Base-by-base conservation (phyloP, 129 eudicot genomes). In the Lactuca saligna region DNA sequence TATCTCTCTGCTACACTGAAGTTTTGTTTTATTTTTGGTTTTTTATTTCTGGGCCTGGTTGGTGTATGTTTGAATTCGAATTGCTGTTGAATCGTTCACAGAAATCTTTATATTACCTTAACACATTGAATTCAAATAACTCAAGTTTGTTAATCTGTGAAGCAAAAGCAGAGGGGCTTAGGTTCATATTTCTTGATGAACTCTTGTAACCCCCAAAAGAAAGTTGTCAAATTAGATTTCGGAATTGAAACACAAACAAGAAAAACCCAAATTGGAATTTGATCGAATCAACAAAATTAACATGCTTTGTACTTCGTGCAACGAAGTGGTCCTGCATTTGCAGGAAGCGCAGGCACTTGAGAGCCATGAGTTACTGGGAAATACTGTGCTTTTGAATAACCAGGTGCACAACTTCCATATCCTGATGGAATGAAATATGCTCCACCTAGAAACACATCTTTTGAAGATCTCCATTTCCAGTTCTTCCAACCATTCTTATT, bases 391-490 rank as follows among this genome's bases (percentile, higher is more conserved):
- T 59, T 39, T 8, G 81, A 60, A 73, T 86, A 89, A 34, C 44
- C 72, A 0, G 92, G 89, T 5, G 80, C 50, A 8, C 81, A 73
- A 10, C 81, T 83, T 72, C 92, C 96, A 42, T 63, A 71, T 74
- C 92, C 92, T 0, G 96, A 81, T 16, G 81, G 89, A 65, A 83
- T 73, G 63, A 89, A 86, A 69, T 71, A 86, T 25, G 96, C 93
- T 31, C 93, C 96, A 35, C 70, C 84, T 16, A 77, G 8, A 67
- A 86, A 86, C 59, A 46, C 79, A 10, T 89, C 93, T 72, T 63
- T 83, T 0, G 87, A 81, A 16, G 96, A 73, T 54, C 88, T 83
- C 90, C 90, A 86, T 66, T 86, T 89, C 93, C 93, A 89, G 34
- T 69, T 82, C 63, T 69, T 86, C 93, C 92, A 85, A 8, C 88